A percentile compares a stretch with the other conserved stretches of the same genome.
Evolutionary conservation across 1,284 basidiomycete genomes (phyloP).

Genomic region (Entoloma clypeatum): DNA sequence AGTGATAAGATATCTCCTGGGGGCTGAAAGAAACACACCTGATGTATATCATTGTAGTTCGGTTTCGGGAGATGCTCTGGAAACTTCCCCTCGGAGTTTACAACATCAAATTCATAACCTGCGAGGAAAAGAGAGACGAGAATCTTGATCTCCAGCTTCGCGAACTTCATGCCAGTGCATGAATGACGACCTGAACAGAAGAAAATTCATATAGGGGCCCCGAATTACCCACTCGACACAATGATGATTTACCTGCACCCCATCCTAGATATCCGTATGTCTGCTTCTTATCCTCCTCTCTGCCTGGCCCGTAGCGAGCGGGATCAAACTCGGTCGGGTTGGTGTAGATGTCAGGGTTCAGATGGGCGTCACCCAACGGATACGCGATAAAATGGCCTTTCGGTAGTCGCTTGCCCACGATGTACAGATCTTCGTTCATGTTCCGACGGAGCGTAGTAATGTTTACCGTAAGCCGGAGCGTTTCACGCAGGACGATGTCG

Average conservation of each 20-base stretch:
- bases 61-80: constrained; percentile 22
- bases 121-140: constrained; percentile 29
- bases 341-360: constrained; percentile 32
- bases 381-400: constrained; percentile 32
- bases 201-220: neutral
- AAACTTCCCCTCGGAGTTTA: constrained; percentile 25
- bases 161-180: constrained; percentile 33
- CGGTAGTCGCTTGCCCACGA: constrained; percentile 19
- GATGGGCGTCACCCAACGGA: constrained; percentile 27
- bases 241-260: constrained; percentile 30
- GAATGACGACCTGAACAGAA: constrained; percentile 29
- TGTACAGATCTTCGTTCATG: constrained; percentile 18
- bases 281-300: constrained; percentile 30
- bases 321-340: constrained; percentile 35
- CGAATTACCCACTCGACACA: neutral
- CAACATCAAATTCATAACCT: constrained; percentile 30
- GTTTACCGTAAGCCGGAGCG: constrained; percentile 24
- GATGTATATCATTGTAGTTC: constrained; percentile 26
- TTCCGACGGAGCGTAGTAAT: constrained; percentile 24
- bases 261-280: constrained; percentile 32
- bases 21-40: constrained; percentile 14
- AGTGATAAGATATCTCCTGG: neutral
- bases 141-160: constrained; percentile 36
- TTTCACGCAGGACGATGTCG: constrained; percentile 34
- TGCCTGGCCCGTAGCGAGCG: constrained; percentile 22